A percentile compares a stretch with the other conserved stretches of the same genome.
Conservation (phyloP, 2,329 filamentous ascomycete genomes). For the Penicillium palitans region DNA sequence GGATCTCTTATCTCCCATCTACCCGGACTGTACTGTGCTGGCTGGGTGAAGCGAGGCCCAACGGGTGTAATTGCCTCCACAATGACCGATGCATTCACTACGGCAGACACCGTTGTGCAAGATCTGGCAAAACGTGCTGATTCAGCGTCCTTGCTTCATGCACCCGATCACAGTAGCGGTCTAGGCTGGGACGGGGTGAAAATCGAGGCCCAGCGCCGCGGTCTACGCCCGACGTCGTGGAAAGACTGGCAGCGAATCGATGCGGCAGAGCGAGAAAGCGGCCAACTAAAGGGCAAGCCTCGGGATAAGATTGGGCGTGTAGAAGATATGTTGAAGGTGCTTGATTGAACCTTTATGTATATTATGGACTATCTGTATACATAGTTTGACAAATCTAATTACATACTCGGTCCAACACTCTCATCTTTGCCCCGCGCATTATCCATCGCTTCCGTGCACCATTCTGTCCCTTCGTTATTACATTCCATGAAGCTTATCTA, state of each 20-base stretch:
- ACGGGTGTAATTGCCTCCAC: conserved; percentile 95
- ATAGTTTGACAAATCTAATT: neutral
- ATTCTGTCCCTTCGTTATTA: neutral
- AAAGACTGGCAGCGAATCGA: conserved; percentile 85
- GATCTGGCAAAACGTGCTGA: conserved; percentile 62
- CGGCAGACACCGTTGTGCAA: conserved; percentile 76
- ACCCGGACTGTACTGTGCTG: conserved; percentile 83
- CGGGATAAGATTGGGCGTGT: conserved; percentile 67
- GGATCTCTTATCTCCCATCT: conserved; percentile 52
- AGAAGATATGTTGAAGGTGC: conserved; percentile 57
- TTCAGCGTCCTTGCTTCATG: conserved; percentile 49
- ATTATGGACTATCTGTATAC: conserved; percentile 7
- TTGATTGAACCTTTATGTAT: conserved; percentile 23
- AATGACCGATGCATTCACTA: conserved; percentile 91
- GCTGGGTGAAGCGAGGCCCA: conserved; percentile 94
- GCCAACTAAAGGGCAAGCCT: conserved; percentile 68
- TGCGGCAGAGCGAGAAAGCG: conserved; percentile 68
- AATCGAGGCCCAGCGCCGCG: conserved; percentile 56
- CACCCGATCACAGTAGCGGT: conserved; percentile 41
- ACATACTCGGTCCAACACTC: neutral
- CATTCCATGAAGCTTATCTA: neutral
- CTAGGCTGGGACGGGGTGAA: conserved; percentile 77
- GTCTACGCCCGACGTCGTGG: conserved; percentile 72
- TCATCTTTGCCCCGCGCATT: neutral
- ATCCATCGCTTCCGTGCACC: neutral